Evolutionary conservation across 179 eudicot genomes (phyloP).

Genomic region (Beta macrorhiza): DNA sequence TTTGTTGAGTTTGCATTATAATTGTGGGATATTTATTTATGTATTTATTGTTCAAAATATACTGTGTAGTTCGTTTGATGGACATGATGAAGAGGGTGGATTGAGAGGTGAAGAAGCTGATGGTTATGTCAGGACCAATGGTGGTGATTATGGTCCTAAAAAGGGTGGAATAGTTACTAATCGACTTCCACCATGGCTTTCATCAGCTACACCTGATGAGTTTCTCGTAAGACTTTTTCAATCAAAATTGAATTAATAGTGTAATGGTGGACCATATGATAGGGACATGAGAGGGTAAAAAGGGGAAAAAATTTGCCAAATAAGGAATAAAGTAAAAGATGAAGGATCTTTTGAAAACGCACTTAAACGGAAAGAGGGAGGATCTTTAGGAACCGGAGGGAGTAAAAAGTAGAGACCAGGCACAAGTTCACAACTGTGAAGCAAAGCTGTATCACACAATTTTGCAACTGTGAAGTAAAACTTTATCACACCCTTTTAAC

Average conservation of each 20-base stretch:
- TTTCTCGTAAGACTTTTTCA: constrained; percentile 63
- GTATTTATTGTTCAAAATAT: not conserved
- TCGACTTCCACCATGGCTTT: constrained; percentile 89
- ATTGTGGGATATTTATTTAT: not conserved
- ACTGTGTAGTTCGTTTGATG: constrained; percentile 46
- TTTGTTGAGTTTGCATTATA: not conserved
- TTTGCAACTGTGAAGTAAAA: not conserved
- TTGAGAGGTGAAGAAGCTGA: constrained; percentile 47
- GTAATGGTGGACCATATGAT: no score
- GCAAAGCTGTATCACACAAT: not conserved
- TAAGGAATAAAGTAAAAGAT: no score
- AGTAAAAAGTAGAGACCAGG: no score
- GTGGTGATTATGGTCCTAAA: constrained; percentile 54
- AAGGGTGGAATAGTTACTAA: constrained; percentile 52
- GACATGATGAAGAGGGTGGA: constrained; percentile 67
- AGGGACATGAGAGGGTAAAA: no score
- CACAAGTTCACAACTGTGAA: no score
- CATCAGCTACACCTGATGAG: constrained; percentile 87
- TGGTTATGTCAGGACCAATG: constrained; percentile 38
- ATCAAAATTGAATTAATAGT: not conserved
- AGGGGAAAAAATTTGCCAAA: no score
- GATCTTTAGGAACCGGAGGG: no score
- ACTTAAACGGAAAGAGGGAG: no score
- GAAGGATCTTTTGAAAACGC: no score
- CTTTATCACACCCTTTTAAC: not conserved